Evolutionary conservation across 768 basidiomycete genomes (phyloP).

Genomic region (Astraeus odoratus): DNA sequence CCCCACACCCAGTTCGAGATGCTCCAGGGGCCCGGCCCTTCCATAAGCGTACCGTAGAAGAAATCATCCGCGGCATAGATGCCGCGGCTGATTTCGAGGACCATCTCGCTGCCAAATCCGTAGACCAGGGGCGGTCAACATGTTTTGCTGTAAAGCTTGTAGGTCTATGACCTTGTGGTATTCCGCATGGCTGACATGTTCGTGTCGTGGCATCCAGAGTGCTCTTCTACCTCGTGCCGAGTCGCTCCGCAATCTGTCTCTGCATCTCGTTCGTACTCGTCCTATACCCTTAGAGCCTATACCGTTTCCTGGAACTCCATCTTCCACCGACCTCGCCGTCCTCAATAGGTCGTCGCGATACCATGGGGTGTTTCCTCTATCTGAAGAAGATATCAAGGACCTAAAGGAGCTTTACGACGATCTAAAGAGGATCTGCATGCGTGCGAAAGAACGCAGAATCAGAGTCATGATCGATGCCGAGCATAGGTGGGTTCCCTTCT

Average conservation of each 20-base stretch:
- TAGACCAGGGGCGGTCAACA: slow-evolving; percentile 43
- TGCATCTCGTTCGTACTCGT: slow-evolving; percentile 44
- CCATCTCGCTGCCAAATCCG: slow-evolving; percentile 17
- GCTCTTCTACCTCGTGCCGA: slow-evolving; percentile 61
- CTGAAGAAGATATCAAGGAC: slow-evolving; percentile 48
- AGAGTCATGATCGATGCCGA: slow-evolving; percentile 82
- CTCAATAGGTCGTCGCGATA: slow-evolving; percentile 23
- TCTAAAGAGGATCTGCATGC: slow-evolving; percentile 56
- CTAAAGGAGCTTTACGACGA: slow-evolving; percentile 58
- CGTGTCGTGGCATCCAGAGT: slow-evolving; percentile 34
- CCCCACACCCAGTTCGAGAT: neutral
- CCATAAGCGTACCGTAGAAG: slow-evolving; percentile 62
- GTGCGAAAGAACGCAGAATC: slow-evolving; percentile 55
- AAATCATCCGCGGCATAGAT: slow-evolving; percentile 72
- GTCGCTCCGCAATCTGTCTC: slow-evolving; percentile 56
- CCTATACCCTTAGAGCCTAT: slow-evolving; percentile 27
- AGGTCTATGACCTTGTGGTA: slow-evolving; percentile 15
- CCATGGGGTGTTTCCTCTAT: slow-evolving; percentile 28
- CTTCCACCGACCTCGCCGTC: slow-evolving; percentile 50
- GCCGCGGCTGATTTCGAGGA: slow-evolving; percentile 80
- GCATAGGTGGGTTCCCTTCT: slow-evolving; percentile 42
- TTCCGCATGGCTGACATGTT: neutral
- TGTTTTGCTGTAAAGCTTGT: slow-evolving; percentile 87
- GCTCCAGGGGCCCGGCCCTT: slow-evolving; percentile 23
- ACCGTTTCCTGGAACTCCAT: slow-evolving; percentile 66